Conservation (phyloP, 2,329 filamentous ascomycete genomes). For the Colletotrichum phormii region DNA sequence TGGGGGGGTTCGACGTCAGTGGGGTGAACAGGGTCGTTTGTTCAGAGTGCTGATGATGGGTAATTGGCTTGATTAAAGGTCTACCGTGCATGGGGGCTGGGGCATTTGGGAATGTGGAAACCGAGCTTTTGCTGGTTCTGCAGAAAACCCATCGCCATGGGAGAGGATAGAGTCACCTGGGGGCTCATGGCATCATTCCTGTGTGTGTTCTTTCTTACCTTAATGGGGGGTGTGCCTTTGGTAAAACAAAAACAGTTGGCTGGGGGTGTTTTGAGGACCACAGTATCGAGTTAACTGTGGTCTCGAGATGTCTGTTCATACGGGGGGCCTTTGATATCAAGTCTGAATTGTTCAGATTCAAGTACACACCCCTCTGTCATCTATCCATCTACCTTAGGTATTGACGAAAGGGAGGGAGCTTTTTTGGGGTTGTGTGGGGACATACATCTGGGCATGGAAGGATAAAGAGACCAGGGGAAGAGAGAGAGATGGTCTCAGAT, state of each 20-base stretch:
- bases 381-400: not conserved
- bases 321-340: not conserved
- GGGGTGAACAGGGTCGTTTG: not conserved
- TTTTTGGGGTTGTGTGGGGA: constrained; percentile 11
- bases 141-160: not conserved
- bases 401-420: not conserved
- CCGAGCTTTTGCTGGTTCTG: not conserved
- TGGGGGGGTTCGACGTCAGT: too few species aligned
- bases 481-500: constrained; percentile 17
- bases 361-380: not conserved
- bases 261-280: not conserved
- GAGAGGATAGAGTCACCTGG: not conserved
- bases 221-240: not conserved
- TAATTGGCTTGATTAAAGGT: not conserved
- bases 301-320: not conserved
- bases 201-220: not conserved
- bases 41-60: not conserved
- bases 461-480: not conserved
- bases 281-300: constrained; percentile 31
- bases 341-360: not conserved
- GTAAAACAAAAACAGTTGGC: not conserved
- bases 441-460: not conserved
- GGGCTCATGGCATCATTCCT: not conserved
- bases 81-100: too few species aligned
- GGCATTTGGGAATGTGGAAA: not conserved